Conservation (phyloP, 2,329 filamentous ascomycete genomes). For the Ophiocordyceps sinensis region DNA sequence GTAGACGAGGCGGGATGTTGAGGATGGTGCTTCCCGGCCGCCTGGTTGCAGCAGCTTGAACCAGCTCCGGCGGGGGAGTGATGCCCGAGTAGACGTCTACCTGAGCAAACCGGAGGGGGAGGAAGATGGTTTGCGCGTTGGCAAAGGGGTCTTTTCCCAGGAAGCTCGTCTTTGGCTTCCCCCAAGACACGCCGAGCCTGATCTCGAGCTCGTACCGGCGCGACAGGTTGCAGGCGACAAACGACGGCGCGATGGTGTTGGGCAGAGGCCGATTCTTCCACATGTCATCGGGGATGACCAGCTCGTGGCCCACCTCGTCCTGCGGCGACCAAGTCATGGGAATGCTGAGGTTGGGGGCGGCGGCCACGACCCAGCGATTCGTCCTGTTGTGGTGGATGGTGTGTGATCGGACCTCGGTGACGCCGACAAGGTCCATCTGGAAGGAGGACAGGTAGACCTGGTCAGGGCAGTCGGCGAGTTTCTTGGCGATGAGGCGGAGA, state of each 20-base stretch:
- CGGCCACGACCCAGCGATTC: conserved; percentile 62
- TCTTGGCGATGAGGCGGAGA: conserved; percentile 65
- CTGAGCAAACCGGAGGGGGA: conserved; percentile 61
- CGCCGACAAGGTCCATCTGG: conserved; percentile 68
- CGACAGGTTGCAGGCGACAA: conserved; percentile 76
- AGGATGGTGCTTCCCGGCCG: conserved; percentile 25
- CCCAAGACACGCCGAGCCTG: conserved; percentile 63
- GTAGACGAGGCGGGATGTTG: conserved; percentile 19
- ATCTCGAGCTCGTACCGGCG: conserved; percentile 76
- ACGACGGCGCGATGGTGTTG: conserved; percentile 75
- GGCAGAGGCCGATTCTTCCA: conserved; percentile 66
- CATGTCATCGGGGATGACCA: conserved; percentile 51
- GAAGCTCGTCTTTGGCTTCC: conserved; percentile 30
- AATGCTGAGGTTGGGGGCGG: conserved; percentile 55
- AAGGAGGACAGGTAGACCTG: conserved; percentile 63
- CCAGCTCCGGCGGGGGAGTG: conserved; percentile 59
- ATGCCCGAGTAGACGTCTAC: conserved; percentile 82
- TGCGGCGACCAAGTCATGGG: conserved; percentile 45
- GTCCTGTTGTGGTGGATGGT: conserved; percentile 56
- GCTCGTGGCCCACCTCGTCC: conserved; percentile 48
- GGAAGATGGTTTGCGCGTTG: conserved; percentile 54
- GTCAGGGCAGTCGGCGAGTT: conserved; percentile 53
- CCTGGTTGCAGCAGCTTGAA: conserved; percentile 38
- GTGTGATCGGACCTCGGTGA: conserved; percentile 67
- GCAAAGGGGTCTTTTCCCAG: conserved; percentile 9